Evolutionary conservation across 73 alveolate genomes (phyloP), one percentile per base, ranked within the genome.

Genomic region (Paramecium primaurelia): DNA sequence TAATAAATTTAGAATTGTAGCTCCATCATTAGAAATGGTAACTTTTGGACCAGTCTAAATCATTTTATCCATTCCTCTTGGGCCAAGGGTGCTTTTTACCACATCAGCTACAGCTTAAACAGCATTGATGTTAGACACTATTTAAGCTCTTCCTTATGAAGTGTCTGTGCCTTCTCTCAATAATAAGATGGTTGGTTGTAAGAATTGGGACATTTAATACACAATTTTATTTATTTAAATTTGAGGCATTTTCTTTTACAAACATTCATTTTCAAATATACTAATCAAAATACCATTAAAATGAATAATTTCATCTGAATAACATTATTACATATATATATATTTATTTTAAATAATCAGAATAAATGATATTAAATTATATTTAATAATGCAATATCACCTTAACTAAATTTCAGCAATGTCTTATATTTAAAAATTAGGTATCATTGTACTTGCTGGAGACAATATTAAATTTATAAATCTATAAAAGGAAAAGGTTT

Each of bases 41-140:
- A 98, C 98, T 28, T 90, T 91, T 32, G 94, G 88, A 14, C 95
- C 98, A 26, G 73, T 92, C 54, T 97, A 96, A 51, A 98, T 97
- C 93, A 98, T 93, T 87, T 98, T 98, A 93, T 98, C 99, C 99
- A 98, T 98, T 51, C 99, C 99, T 83, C 99, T 59, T n/a, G 99
- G 99, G 16, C 99, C 99, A 18, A 97, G 95, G 20, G 99, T 97
- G 44, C 98, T 95, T 91, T 92, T 94, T 59, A 97, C 95, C 18
- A 97, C 97, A 69, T 97, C 99, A 11, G 96, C 99, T 30, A 96
- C 95, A 59, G 99, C 98, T 71, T 89, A 95, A 85, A 98, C 94
- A 44, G 99, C 99, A 69, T 96, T 95, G 51, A 96, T 96, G 44
- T 95, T 95, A 38, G 96, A 92, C 86, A 95, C 73, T 36, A 95